A percentile compares a stretch with the other conserved stretches of the same genome.
phyloP scores from a whole-genome alignment of 495 filamentous ascomycete species.

The Neurospora pannonica region DNA sequence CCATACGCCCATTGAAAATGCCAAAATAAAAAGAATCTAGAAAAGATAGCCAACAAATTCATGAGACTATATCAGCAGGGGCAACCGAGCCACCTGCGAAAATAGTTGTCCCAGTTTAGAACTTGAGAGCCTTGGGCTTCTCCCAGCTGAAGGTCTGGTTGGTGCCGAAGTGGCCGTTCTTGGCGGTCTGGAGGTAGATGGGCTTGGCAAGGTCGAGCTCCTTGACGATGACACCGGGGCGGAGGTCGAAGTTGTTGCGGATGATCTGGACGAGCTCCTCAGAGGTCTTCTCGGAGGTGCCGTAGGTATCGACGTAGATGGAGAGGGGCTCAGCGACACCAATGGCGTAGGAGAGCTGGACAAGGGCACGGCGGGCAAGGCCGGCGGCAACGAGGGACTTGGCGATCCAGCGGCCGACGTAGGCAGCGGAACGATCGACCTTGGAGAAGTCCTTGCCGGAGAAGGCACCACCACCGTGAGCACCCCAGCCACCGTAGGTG shows the following conservation, averaged over 20 bases:
- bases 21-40: constrained; percentile 8
- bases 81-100: constrained; percentile 31
- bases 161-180: constrained; percentile 97
- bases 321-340: constrained; percentile 95
- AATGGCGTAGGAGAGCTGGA: constrained; percentile 98
- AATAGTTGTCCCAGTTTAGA: constrained; percentile 45
- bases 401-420: constrained; percentile 95
- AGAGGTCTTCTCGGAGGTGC: constrained; percentile 62
- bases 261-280: constrained; percentile 89
- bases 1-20: constrained; percentile 26
- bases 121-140: constrained; percentile 88
- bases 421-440: constrained; percentile 96
- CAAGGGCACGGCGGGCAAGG: constrained; percentile 81
- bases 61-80: constrained; percentile 20
- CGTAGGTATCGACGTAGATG: constrained; percentile 80
- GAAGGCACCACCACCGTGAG: constrained; percentile 99
- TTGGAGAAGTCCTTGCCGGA: constrained; percentile 99
- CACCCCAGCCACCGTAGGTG: constrained; percentile 99
- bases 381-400: constrained; percentile 89
- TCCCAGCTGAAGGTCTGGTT: constrained; percentile 98
- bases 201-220: constrained; percentile 91
- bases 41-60: constrained; percentile 15
- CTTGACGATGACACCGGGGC: constrained; percentile 96
- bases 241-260: constrained; percentile 88
- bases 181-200: constrained; percentile 96